These are phyloP conservation scores for Tetrapyrgos nigripes DNA, from an alignment of 1,284 basidiomycete genomes.

Conservation along the genomic window DNA sequence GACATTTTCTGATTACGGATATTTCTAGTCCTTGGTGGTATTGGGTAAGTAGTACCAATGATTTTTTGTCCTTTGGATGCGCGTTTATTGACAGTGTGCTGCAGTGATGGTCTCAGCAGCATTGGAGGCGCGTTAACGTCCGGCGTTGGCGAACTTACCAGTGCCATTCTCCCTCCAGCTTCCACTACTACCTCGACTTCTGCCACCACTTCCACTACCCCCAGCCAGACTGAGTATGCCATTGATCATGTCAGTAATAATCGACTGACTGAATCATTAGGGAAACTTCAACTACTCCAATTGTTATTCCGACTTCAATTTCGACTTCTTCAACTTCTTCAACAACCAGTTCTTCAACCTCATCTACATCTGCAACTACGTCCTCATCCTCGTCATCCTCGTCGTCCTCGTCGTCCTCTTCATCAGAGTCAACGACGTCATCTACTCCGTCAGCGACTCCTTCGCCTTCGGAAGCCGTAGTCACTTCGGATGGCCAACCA, in stretches of 20 bases:
- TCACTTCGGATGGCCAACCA: conserved; percentile 21
- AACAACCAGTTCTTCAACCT: conserved; percentile 18
- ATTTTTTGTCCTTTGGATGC: background rate
- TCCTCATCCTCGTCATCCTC: conserved; percentile 10
- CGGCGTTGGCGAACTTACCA: conserved; percentile 21
- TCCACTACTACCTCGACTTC: conserved; percentile 9
- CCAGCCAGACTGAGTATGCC: conserved; percentile 4
- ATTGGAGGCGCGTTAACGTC: conserved; percentile 3
- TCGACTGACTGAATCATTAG: conserved; percentile 5
- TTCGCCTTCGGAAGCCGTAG: background rate
- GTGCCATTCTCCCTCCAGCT: conserved; percentile 13
- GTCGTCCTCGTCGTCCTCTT: conserved; percentile 16
- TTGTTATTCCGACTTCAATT: conserved; percentile 9
- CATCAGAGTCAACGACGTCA: conserved; percentile 5
- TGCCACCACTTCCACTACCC: conserved; percentile 5
- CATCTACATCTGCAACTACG: conserved; percentile 17
- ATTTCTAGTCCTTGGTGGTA: conserved; percentile 19
- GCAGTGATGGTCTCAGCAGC: background rate
- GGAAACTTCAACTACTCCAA: conserved; percentile 5
- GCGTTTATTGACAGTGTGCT: background rate
- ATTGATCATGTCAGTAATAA: background rate
- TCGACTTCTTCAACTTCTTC: conserved; percentile 27
- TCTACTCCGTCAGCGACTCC: conserved; percentile 14
- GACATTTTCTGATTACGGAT: background rate
- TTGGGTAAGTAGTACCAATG: background rate